Evolutionary conservation across 139 green algal species (phyloP), one percentile per base, ranked within the genome.

Genomic region (Desmodesmus armatus): DNA sequence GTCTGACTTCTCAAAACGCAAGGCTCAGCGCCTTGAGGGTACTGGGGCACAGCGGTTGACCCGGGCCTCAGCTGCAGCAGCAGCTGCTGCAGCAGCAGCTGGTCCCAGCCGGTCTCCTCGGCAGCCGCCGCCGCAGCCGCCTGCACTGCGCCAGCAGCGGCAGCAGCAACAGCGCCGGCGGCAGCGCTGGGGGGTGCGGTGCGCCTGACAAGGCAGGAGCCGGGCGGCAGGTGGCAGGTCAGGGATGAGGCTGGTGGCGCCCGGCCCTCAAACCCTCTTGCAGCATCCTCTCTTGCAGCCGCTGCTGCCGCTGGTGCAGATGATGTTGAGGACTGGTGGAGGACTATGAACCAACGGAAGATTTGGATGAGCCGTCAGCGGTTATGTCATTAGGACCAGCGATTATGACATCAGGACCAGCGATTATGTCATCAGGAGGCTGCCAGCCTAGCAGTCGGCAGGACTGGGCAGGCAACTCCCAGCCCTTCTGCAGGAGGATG

Each of bases 221-320:
- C 27, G 31, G 29, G 1, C 65, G 21, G 65, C 33, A 41, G 47
- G 71, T 40, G 39, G 71, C 69, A 58, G 69, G n/a, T n/a, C n/a
- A n/a, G n/a, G n/a, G n/a, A n/a, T n/a, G n/a, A n/a, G n/a, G n/a
- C n/a, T n/a, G n/a, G n/a, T n/a, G n/a, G n/a, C n/a, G n/a, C n/a
- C n/a, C n/a, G n/a, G n/a, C n/a, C n/a, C n/a, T n/a, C n/a, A n/a
- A n/a, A n/a, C n/a, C n/a, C n/a, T n/a, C n/a, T n/a, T n/a, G n/a
- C 69, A 77, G 69, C 69, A 77, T 33, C 33, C 7, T 17, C 17
- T 72, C 11, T 35, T 37, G 41, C 40, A 78, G 71, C 71, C 58
- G 23, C 27, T 78, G 71, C 71, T 35, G 33, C 41, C 5, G 71
- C 27, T 40, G 71, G 40, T n/a, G n/a, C 15, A 17, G 71, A 1